Percentiles rank a stretch among this genome's conserved stretches.
These are phyloP conservation scores for Castanospermum australe DNA, from an alignment of 306 rosid genomes.

Conservation along the genomic window DNA sequence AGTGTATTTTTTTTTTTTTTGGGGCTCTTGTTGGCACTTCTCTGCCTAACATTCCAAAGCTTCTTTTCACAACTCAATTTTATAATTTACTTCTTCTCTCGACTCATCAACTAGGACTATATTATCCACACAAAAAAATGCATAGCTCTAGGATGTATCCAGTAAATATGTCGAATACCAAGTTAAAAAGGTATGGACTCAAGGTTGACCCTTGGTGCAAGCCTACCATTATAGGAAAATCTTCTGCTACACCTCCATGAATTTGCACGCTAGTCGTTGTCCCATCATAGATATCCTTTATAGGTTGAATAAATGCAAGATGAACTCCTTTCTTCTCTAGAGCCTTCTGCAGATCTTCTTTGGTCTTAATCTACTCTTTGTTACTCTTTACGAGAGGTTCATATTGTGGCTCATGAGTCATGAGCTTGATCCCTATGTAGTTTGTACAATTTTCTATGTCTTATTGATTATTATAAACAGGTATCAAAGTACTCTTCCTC, in stretches of 20 bases:
- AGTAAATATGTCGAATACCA: neutral
- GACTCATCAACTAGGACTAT: neutral
- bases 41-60: neutral
- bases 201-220: neutral
- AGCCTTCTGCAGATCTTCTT: too few species aligned
- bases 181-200: neutral
- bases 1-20: neutral
- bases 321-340: neutral
- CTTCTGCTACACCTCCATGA: neutral
- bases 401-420: too few species aligned
- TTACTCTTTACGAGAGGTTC: too few species aligned
- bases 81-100: neutral
- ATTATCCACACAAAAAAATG: neutral
- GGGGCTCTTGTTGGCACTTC: neutral
- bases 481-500: too few species aligned
- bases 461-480: too few species aligned
- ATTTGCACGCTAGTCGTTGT: neutral
- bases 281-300: neutral
- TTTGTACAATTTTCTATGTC: too few species aligned
- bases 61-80: neutral
- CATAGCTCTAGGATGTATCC: neutral
- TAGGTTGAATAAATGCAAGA: neutral
- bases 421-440: too few species aligned
- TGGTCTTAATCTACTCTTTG: too few species aligned
- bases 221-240: neutral